Conservation (phyloP, 495 filamentous ascomycete species). For the Trichocladium uniseriatum region DNA sequence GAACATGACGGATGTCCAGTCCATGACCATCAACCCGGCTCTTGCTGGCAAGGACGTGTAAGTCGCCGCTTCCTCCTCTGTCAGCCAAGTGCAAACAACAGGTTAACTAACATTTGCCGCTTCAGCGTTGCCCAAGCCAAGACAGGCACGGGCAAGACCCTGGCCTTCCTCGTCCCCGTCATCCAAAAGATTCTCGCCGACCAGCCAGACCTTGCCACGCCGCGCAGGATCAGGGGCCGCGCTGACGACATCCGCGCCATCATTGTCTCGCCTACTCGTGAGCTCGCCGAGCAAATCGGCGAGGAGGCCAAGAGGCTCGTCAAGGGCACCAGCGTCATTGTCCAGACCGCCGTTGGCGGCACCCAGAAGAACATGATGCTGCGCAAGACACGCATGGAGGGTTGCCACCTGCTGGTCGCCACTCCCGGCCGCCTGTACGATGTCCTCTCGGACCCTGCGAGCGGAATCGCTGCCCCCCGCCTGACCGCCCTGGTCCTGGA, state of each 20-base stretch:
- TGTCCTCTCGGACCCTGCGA: slow-evolving; percentile 59
- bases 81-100: slow-evolving; percentile 13
- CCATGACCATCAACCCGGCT: slow-evolving; percentile 66
- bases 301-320: slow-evolving; percentile 69
- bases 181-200: slow-evolving; percentile 60
- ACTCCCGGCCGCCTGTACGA: slow-evolving; percentile 87
- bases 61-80: slow-evolving; percentile 21
- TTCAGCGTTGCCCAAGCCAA: slow-evolving; percentile 76
- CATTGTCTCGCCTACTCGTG: slow-evolving; percentile 88
- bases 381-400: slow-evolving; percentile 51
- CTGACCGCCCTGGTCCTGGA: slow-evolving; percentile 80
- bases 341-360: slow-evolving; percentile 86
- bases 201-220: slow-evolving; percentile 42
- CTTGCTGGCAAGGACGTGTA: slow-evolving; percentile 78
- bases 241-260: slow-evolving; percentile 73
- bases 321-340: slow-evolving; percentile 54
- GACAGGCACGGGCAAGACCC: slow-evolving; percentile 81
- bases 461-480: slow-evolving; percentile 60
- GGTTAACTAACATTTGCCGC: not conserved
- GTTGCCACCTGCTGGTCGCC: slow-evolving; percentile 83
- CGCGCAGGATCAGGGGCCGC: slow-evolving; percentile 22
- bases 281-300: slow-evolving; percentile 91
- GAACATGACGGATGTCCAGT: slow-evolving; percentile 91
- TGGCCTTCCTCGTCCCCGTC: slow-evolving; percentile 71
- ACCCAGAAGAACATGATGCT: slow-evolving; percentile 61